Evolutionary conservation across 192 early-diverging fungal genomes (phyloP), one percentile per base, ranked within the genome.

Genomic region (Coemansia erecta): DNA sequence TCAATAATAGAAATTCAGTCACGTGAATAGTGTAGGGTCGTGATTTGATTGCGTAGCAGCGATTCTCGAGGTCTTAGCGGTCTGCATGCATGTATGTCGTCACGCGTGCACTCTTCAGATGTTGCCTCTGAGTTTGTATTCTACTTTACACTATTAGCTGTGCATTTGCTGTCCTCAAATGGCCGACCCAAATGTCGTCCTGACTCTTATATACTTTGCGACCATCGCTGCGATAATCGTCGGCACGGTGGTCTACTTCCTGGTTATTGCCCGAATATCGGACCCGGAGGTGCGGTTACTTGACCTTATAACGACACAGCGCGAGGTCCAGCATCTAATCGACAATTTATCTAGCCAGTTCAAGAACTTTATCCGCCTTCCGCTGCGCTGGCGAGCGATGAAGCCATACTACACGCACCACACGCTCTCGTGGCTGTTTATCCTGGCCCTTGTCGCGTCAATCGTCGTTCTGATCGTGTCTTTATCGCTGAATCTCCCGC

Each of bases 271-370:
- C 8, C 72, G 80, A 10, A 68, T 73, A 14, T 68, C 72, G 15
- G 83, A 81, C 14, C 74, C 80, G 2, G 83, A 84, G 40, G 72
- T 80, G 49, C 77, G 68, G 53, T 65, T 86, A 18, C 62, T 81
- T 49, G 70, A 78, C 51, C 75, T 83, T 56, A 80, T 86, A n/a
- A 81, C 66, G 18, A 83, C 85, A 1, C 81, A 84, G 62, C 70
- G 73, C 8, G 83, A 86, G 41, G 82, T 84, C 19, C 83, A 84
- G 56, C 81, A 77, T 55, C 66, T 86, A 3, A 75, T 81, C 0
- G 83, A 86, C 45, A 86, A 81, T 49, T 62, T 86, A 58, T 73
- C 82, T 10, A 59, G 77, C 33, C 85, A 84, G 59, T 62, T 70
- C 23, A 70, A 61, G 58, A 81, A 83, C 49, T 65, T 83, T 39